These are phyloP conservation scores for Backusella australiensis DNA, from an alignment of 192 early-diverging fungal genomes.

Conservation along the genomic window DNA sequence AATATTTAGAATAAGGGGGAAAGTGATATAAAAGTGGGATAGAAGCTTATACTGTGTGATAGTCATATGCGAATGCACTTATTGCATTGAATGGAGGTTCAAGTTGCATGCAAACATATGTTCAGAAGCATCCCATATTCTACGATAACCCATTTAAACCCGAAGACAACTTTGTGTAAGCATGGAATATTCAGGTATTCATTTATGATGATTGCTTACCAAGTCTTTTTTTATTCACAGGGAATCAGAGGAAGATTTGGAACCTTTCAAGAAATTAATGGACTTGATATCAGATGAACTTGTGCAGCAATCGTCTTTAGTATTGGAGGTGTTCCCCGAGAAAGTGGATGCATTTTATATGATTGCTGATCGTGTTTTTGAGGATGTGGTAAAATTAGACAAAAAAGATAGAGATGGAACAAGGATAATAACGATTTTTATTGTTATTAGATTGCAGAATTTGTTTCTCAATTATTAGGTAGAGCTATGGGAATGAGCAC, in stretches of 20 bases:
- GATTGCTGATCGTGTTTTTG: slow-evolving; percentile 78
- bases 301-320: slow-evolving; percentile 60
- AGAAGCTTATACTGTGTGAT: background rate
- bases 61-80: slow-evolving; percentile 61
- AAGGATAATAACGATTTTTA: background rate
- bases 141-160: slow-evolving; percentile 69
- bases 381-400: slow-evolving; percentile 56
- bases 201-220: background rate
- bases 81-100: slow-evolving; percentile 73
- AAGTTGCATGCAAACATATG: slow-evolving; percentile 70
- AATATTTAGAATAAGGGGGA: background rate
- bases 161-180: slow-evolving; percentile 54
- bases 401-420: background rate
- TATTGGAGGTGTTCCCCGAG: slow-evolving; percentile 65
- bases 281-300: slow-evolving; percentile 64
- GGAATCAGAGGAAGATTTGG: slow-evolving; percentile 27
- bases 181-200: background rate
- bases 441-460: slow-evolving; percentile 61
- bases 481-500: slow-evolving; percentile 59
- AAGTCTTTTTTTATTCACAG: background rate
- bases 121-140: slow-evolving; percentile 85
- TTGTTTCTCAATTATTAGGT: slow-evolving; percentile 60
- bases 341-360: slow-evolving; percentile 67
- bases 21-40: background rate
- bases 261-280: slow-evolving; percentile 59